phyloP scores from a whole-genome alignment of 495 filamentous ascomycete species.

The Venustampulla echinocandica region DNA sequence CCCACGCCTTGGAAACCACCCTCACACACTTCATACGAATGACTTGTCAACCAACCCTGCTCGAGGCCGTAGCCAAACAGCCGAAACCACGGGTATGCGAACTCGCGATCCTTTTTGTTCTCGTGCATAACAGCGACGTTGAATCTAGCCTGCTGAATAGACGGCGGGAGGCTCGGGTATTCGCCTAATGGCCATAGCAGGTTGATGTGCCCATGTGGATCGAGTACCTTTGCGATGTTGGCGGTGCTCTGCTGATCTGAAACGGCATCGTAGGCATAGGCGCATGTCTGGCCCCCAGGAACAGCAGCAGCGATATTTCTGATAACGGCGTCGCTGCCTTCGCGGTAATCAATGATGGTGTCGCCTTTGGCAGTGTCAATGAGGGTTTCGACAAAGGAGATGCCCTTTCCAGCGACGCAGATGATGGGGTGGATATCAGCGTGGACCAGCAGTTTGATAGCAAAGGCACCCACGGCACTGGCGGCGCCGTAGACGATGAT shows the following conservation, averaged over 20 bases:
- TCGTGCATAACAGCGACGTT: not conserved
- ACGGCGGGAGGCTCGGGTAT: not conserved
- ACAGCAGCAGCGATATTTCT: constrained; percentile 36
- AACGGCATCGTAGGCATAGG: constrained; percentile 53
- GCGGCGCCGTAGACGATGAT: constrained; percentile 60
- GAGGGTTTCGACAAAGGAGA: constrained; percentile 46
- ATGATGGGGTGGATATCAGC: constrained; percentile 69
- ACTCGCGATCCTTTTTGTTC: constrained; percentile 33
- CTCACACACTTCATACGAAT: constrained; percentile 50
- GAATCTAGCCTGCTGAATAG: not conserved
- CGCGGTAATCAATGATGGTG: constrained; percentile 61
- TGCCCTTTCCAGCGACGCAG: constrained; percentile 53
- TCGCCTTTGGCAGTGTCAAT: constrained; percentile 60
- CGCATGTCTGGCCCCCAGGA: constrained; percentile 2
- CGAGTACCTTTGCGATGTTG: not conserved
- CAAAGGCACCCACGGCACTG: constrained; percentile 57
- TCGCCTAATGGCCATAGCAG: not conserved
- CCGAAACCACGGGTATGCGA: constrained; percentile 47
- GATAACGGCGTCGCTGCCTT: constrained; percentile 43
- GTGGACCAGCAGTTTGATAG: constrained; percentile 51
- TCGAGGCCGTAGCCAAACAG: constrained; percentile 43
- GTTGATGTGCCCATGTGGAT: not conserved
- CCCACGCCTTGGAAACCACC: constrained; percentile 50
- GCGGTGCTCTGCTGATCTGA: not conserved
- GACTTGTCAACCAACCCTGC: constrained; percentile 50